Evolutionary conservation across 192 early-diverging fungal genomes (phyloP).

Genomic region (Gryganskiella cystojenkinii): DNA sequence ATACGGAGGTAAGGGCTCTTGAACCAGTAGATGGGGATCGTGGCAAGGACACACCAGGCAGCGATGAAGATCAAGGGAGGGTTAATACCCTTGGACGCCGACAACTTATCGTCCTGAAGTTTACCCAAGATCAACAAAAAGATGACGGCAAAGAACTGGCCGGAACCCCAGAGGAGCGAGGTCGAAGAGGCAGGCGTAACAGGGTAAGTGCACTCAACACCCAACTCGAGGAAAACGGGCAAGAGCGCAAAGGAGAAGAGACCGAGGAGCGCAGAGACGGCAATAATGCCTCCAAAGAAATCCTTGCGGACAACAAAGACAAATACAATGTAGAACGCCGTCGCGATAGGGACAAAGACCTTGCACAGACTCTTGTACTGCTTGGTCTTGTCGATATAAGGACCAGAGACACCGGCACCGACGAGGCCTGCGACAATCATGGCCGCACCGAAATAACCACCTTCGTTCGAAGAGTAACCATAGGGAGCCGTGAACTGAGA

Average conservation of each 20-base stretch:
- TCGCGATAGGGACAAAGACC: slow-evolving; percentile 55
- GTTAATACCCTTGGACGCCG: slow-evolving; percentile 17
- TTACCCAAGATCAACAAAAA: slow-evolving; percentile 33
- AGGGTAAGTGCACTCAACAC: slow-evolving; percentile 53
- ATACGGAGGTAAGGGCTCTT: slow-evolving; percentile 45
- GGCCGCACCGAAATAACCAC: slow-evolving; percentile 65
- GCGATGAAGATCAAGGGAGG: slow-evolving; percentile 48
- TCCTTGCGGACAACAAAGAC: slow-evolving; percentile 55
- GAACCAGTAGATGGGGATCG: slow-evolving; percentile 38
- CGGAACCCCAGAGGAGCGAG: slow-evolving; percentile 44
- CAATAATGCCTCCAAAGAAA: slow-evolving; percentile 36
- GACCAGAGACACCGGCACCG: slow-evolving; percentile 60
- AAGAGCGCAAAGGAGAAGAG: slow-evolving; percentile 46
- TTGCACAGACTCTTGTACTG: slow-evolving; percentile 59
- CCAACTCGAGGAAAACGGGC: slow-evolving; percentile 47
- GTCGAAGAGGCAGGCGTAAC: slow-evolving; percentile 49
- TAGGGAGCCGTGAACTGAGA: slow-evolving; percentile 59
- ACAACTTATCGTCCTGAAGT: slow-evolving; percentile 21
- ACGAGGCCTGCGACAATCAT: slow-evolving; percentile 70
- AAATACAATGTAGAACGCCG: slow-evolving; percentile 56
- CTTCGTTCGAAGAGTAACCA: slow-evolving; percentile 55
- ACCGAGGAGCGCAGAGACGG: slow-evolving; percentile 38
- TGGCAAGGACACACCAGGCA: slow-evolving; percentile 30
- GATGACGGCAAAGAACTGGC: slow-evolving; percentile 48
- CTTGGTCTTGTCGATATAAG: slow-evolving; percentile 67